Evolutionary conservation across 148 eudicot species (phyloP), one percentile per base, ranked within the genome.

Genomic region (Polygonum maritimum): DNA sequence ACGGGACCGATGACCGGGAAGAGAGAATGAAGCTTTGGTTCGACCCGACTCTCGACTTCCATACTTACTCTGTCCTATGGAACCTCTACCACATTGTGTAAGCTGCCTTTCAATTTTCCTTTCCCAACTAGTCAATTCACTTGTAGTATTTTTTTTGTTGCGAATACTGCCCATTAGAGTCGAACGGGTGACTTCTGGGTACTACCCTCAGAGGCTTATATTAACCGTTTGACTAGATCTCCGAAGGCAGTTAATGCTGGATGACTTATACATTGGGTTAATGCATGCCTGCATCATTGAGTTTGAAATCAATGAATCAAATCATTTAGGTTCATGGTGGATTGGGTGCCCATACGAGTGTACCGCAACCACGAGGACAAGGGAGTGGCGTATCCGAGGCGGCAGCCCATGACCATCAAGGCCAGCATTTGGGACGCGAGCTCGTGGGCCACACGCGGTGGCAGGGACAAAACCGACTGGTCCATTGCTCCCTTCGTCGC

Each of bases 1-100:
- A 89, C 79, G 96, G 98, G 21, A 79, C 77, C 51, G 96, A 83
- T n/a, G 78, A 88, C 54, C 87, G 88, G 76, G 98, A 91, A 82
- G 91, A 91, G 75, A 85, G 98, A 36, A 78, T 91, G 58, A 69
- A 79, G 76, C 78, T 93, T 31, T 93, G 98, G 98, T 93, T 93
- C 78, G 98, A 93, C 84, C 98, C 98, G 18, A 89, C 94, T 3
- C 35, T 74, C 60, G 91, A 91, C 72, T 93, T 89, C 75, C 98
- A 93, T 75, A 91, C 98, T 70, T 93, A 93, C 77, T 88, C 98
- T 39, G 81, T 93, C 48, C 74, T 89, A 41, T 93, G 98, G 98
- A 93, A 93, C 74, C 71, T 86, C 55, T 82, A 91, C 78, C 92
- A 93, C 75, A 89, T 91, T 76, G 92, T 91, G 98, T 93, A 91